These are phyloP conservation scores for Globisporangium perplexum DNA, from an alignment of 352 stramenopile genomes.

Conservation along the genomic window DNA sequence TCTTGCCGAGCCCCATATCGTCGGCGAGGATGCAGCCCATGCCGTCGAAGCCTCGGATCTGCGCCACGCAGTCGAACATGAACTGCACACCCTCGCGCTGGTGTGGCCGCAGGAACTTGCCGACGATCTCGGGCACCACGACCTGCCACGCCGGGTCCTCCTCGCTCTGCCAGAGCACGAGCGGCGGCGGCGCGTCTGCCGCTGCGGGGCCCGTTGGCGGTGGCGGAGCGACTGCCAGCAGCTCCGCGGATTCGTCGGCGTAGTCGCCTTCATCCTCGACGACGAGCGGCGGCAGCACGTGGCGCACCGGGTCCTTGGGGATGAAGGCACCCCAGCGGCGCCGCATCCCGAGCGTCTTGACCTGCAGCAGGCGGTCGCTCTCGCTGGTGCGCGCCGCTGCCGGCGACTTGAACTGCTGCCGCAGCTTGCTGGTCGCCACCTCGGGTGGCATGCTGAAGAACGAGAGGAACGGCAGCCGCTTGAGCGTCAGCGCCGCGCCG, in stretches of 20 bases:
- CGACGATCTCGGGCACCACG: constrained; percentile 87
- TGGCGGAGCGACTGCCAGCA: constrained; percentile 18
- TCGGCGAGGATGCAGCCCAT: constrained; percentile 85
- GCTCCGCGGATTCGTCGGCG: constrained; percentile 20
- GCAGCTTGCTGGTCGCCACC: constrained; percentile 45
- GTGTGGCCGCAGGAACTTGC: constrained; percentile 94
- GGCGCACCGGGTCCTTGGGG: constrained; percentile 51
- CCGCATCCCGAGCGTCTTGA: constrained; percentile 83
- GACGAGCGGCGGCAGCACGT: constrained; percentile 55
- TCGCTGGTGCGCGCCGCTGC: constrained; percentile 59
- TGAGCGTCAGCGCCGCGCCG: constrained; percentile 53
- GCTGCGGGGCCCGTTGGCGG: constrained; percentile 11
- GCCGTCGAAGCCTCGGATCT: constrained; percentile 67
- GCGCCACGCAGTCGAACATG: constrained; percentile 94
- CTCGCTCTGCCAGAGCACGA: constrained; percentile 78
- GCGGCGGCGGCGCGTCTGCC: constrained; percentile 41
- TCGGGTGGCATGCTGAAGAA: constrained; percentile 68
- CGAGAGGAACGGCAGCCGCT: constrained; percentile 76
- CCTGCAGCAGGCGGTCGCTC: constrained; percentile 68
- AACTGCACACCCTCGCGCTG: constrained; percentile 96
- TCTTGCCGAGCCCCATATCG: constrained; percentile 88
- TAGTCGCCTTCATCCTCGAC: constrained; percentile 48
- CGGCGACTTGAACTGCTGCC: constrained; percentile 73
- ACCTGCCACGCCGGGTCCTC: constrained; percentile 57
- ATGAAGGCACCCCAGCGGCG: constrained; percentile 45